These are phyloP conservation scores for Albifimbria verrucaria DNA, from an alignment of 2,329 filamentous ascomycete species.

Conservation along the genomic window DNA sequence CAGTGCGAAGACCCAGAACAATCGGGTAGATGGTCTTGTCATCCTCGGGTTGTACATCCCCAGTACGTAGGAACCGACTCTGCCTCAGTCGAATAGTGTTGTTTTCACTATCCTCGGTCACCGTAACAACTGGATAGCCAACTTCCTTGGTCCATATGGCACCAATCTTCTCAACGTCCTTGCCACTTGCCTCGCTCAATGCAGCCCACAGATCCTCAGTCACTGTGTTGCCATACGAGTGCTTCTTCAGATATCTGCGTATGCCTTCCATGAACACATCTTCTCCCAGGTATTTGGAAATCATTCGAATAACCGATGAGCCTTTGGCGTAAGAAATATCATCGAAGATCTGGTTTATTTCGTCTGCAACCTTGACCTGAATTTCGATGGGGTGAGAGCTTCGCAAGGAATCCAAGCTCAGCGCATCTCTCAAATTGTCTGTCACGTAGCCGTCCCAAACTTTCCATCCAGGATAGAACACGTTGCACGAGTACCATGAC, in stretches of 20 bases:
- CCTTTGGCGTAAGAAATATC: conserved; percentile 97
- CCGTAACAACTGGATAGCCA: conserved; percentile 85
- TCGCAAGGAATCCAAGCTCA: conserved; percentile 83
- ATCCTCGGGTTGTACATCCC: conserved; percentile 90
- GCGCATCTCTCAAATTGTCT: conserved; percentile 83
- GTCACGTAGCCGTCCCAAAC: conserved; percentile 96
- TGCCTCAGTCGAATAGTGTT: conserved; percentile 84
- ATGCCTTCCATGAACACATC: conserved; percentile 91
- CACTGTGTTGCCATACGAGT: conserved; percentile 93
- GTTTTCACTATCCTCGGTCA: conserved; percentile 62
- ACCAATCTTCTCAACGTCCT: conserved; percentile 87
- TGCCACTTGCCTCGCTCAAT: conserved; percentile 82
- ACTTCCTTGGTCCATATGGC: conserved; percentile 97
- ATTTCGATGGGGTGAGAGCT: conserved; percentile 97
- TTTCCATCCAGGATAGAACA: conserved; percentile 97
- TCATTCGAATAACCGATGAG: conserved; percentile 94
- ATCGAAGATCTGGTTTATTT: conserved; percentile 98
- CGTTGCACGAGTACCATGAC: conserved; percentile 75
- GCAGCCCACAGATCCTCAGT: conserved; percentile 90
- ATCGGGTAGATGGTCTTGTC: conserved; percentile 86
- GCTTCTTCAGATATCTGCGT: conserved; percentile 86
- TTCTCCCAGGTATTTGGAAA: conserved; percentile 91
- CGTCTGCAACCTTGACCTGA: conserved; percentile 88
- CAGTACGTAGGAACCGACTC: conserved; percentile 90
- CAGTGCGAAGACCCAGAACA: conserved; percentile 80